Evolutionary conservation across 805 yeast species (phyloP).

Genomic region (Yarrowia sp.): DNA sequence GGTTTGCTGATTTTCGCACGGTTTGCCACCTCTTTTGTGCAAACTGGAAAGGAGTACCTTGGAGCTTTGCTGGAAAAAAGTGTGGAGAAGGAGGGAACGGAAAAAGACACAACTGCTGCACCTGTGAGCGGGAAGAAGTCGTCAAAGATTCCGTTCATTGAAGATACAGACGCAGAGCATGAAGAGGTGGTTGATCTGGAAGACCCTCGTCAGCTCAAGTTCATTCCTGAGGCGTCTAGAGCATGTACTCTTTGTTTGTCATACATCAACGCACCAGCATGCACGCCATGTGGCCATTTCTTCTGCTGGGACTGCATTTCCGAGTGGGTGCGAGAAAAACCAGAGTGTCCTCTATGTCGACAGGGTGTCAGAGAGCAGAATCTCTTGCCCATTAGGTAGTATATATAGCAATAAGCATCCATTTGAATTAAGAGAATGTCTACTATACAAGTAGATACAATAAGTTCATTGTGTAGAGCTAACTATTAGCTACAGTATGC

Average conservation of each 20-base stretch:
- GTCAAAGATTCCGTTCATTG: conserved; percentile 23
- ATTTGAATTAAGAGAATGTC: too few relatives aligned
- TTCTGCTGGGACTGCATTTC: conserved; percentile 90
- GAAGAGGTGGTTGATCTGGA: conserved; percentile 41
- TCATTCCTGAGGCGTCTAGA: conserved; percentile 67
- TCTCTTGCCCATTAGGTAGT: conserved; percentile 52
- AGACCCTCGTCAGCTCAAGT: conserved; percentile 58
- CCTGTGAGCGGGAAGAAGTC: conserved; percentile 28
- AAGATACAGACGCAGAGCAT: conserved; percentile 28
- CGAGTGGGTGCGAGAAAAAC: conserved; percentile 84
- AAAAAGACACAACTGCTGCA: not conserved
- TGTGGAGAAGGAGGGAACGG: not conserved
- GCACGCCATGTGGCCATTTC: conserved; percentile 87
- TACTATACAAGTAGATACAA: too few relatives aligned
- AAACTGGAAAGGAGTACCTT: not conserved
- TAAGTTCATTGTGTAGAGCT: too few relatives aligned
- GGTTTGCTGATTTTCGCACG: conserved; percentile 46
- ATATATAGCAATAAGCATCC: too few relatives aligned
- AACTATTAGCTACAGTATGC: too few relatives aligned
- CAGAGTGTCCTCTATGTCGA: conserved; percentile 91
- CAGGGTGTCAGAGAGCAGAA: conserved; percentile 63
- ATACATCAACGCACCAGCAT: conserved; percentile 75
- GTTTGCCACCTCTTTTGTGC: conserved; percentile 28
- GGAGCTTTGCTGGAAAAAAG: not conserved
- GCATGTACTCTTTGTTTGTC: conserved; percentile 82